Evolutionary conservation across 306 rosid species (phyloP).

Genomic region (Hippophae tibetana): DNA sequence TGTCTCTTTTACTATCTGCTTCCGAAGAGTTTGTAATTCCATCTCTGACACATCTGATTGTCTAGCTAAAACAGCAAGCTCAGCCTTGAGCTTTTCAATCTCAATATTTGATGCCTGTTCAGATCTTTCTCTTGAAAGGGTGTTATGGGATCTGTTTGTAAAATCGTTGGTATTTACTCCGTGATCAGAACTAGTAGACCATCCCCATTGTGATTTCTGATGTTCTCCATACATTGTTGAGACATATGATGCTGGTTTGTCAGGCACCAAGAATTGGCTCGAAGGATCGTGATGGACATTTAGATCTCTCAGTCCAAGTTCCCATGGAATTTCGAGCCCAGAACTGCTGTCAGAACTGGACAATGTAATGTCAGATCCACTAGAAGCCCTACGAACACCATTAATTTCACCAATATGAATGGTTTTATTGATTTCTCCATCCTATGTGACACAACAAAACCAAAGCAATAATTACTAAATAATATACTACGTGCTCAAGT

Average conservation of each 20-base stretch:
- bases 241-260: constrained; percentile 28
- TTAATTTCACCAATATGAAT: constrained; percentile 38
- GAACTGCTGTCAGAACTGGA: constrained; percentile 92
- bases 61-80: constrained; percentile 58
- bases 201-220: constrained; percentile 54
- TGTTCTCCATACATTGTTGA: constrained; percentile 36
- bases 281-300: constrained; percentile 30
- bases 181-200: constrained; percentile 57
- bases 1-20: constrained; percentile 80
- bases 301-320: constrained; percentile 37
- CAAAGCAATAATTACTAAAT: not conserved
- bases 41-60: constrained; percentile 72
- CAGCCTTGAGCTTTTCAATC: constrained; percentile 66
- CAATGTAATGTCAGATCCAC: constrained; percentile 81
- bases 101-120: constrained; percentile 35
- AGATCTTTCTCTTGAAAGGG: constrained; percentile 31
- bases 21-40: constrained; percentile 89
- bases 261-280: constrained; percentile 31
- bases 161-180: constrained; percentile 41
- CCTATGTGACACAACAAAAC: constrained; percentile 34
- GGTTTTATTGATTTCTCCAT: constrained; percentile 31
- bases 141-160: constrained; percentile 34
- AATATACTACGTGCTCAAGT: not conserved
- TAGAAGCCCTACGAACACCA: constrained; percentile 53
- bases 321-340: constrained; percentile 65